Evolutionary conservation across 2,329 filamentous ascomycete species (phyloP).

Genomic region (Penicillium sp.): DNA sequence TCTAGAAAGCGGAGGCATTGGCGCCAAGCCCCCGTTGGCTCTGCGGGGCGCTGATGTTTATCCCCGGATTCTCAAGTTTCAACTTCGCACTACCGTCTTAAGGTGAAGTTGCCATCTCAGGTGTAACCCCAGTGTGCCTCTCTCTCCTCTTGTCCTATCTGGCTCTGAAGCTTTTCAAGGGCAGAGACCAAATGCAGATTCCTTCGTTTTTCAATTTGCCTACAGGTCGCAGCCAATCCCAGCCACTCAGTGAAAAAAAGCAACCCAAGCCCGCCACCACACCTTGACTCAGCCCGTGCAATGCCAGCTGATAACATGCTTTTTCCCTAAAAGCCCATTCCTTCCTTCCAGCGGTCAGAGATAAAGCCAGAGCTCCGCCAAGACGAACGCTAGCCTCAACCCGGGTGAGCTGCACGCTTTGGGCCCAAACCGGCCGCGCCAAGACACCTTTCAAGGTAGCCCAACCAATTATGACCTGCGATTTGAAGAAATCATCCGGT

Average conservation of each 20-base stretch:
- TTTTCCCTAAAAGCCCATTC: background rate
- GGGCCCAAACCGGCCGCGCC: background rate
- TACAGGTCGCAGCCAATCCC: background rate
- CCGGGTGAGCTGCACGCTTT: background rate
- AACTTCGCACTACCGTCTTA: background rate
- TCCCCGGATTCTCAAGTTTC: background rate
- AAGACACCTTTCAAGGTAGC: background rate
- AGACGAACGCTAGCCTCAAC: conserved; percentile 1
- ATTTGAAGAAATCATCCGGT: background rate
- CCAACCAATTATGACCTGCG: background rate
- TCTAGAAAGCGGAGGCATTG: conserved; percentile 4
- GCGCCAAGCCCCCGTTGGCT: conserved; percentile 1
- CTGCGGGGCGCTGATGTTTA: conserved; percentile 3
- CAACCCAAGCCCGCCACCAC: background rate
- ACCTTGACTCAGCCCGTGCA: background rate
- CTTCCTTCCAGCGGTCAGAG: background rate
- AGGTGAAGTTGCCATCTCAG: background rate
- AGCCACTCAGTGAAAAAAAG: background rate
- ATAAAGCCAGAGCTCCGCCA: background rate
- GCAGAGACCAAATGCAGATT: background rate
- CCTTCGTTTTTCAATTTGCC: background rate
- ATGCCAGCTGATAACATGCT: background rate
- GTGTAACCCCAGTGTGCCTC: background rate
- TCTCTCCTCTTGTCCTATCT: background rate
- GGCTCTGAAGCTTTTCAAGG: too few relatives aligned